Base-by-base conservation (phyloP, 768 basidiomycete species). In the Boletus sp. region DNA sequence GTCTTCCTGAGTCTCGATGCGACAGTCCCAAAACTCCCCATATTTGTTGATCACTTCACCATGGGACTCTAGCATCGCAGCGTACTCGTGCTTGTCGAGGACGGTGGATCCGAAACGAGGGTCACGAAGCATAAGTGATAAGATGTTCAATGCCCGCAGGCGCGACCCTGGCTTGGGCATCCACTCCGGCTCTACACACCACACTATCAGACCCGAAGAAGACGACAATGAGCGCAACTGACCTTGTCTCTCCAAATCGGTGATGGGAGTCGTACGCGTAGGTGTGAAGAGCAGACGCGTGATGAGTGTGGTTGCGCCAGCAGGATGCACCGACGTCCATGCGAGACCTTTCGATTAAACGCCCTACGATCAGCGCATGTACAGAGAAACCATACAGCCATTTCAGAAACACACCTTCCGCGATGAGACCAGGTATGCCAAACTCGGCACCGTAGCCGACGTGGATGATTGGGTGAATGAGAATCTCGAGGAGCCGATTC, bases 391-490 rank as follows among this genome's bases (percentile, higher is more conserved):
- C 29, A 54, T 38, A 55, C 2, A 10, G n/a, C 29, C 29, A 3
- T 19, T 21, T 5, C 4, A 23, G 39, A 17, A 5, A 47, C 47
- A 10, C 29, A 83, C 87, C 85, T 74, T 89, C 87, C 4, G 80
- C 81, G 4, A 83, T 70, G 57, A 86, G 74, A 2, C 85, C 87
- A 11, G 77, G 79, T 33, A 88, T 48, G 14, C 78, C 77, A 54
- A 88, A 88, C 63, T 88, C 88, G 8, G 77, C 67, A 2, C 85
- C 87, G 62, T 82, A 81, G 4, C 83, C 86, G 4, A 72, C 57
- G 60, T 88, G 83, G 37, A 89, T 87, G 52, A 87, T 57, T 0
- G 86, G 83, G 56, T 90, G 88, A 2, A 88, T 53, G 23, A 88
- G 68, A 19, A 83, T 84, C 13, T 79, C 76, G 32, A 85, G 57